Percentiles rank a stretch among this genome's conserved stretches.
Conservation (phyloP, 164 flowering plant species). For the Sedum album region DNA sequence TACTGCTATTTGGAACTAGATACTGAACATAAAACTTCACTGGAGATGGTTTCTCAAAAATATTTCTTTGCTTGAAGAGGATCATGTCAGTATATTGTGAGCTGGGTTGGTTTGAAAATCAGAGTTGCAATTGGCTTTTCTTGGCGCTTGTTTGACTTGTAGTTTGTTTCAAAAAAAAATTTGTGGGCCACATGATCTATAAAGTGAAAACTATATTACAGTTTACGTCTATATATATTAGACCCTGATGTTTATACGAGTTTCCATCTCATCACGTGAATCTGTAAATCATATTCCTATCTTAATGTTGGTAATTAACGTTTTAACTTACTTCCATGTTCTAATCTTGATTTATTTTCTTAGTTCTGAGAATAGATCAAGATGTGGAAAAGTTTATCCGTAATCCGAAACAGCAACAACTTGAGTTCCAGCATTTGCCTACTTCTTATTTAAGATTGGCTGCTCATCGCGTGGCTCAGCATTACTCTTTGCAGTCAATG, state of each 20-base stretch:
- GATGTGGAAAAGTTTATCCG: constrained; percentile 26
- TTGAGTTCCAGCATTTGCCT: constrained; percentile 93
- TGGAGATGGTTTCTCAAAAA: not conserved
- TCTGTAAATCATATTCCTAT: not conserved
- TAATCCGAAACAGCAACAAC: constrained; percentile 68
- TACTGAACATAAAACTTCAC: not conserved
- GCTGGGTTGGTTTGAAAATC: not conserved
- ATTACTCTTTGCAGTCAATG: constrained; percentile 83
- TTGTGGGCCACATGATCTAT: not conserved
- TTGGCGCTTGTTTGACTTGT: not conserved
- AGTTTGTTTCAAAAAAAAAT: not conserved
- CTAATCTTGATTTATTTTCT: not conserved
- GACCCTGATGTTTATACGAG: not conserved
- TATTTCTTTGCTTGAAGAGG: not conserved
- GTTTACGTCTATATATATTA: not conserved
- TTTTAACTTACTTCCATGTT: not conserved
- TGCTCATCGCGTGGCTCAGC: constrained; percentile 99
- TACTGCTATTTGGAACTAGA: not conserved
- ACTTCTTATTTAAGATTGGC: constrained; percentile 95
- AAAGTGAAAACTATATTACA: not conserved
- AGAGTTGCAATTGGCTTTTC: not conserved
- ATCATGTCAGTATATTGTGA: not conserved
- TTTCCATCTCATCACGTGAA: not conserved
- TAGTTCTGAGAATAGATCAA: constrained; percentile 65
- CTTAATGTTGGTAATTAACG: not conserved